Percentiles rank a stretch among this genome's conserved stretches.
These are phyloP conservation scores for Lactarius tabidus DNA, from an alignment of 768 basidiomycete genomes.

Conservation along the genomic window DNA sequence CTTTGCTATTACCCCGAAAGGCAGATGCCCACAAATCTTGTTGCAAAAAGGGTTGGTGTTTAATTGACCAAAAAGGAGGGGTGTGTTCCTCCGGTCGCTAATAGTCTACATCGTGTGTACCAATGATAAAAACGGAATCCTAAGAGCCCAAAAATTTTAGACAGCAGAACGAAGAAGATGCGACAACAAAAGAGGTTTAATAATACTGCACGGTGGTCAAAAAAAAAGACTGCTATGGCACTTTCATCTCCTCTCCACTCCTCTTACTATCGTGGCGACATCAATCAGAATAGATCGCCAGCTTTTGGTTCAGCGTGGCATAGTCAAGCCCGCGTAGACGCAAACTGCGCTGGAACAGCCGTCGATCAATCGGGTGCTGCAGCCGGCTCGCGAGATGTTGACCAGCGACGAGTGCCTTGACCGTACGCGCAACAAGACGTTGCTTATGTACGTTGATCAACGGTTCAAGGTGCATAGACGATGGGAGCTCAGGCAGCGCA, in stretches of 20 bases:
- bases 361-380: conserved; percentile 67
- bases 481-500: conserved; percentile 63
- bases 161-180: not conserved
- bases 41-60: not conserved
- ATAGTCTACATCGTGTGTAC: conserved; percentile 14
- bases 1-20: not conserved
- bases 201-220: not conserved
- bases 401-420: conserved; percentile 75
- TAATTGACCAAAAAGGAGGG: not conserved
- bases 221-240: not conserved
- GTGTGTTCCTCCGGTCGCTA: not conserved
- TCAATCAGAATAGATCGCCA: conserved; percentile 34
- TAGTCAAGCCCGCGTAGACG: conserved; percentile 62
- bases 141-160: conserved; percentile 12
- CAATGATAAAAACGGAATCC: not conserved
- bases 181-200: not conserved
- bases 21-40: not conserved
- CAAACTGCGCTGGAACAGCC: conserved; percentile 70
- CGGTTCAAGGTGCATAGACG: conserved; percentile 77
- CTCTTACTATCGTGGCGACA: not conserved
- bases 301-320: conserved; percentile 49
- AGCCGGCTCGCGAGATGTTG: conserved; percentile 78
- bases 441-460: conserved; percentile 90
- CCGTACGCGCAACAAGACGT: conserved; percentile 71
- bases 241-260: not conserved